These are phyloP conservation scores for Jacaranda copaia DNA, from an alignment of 257 asterid species.

Conservation along the genomic window DNA sequence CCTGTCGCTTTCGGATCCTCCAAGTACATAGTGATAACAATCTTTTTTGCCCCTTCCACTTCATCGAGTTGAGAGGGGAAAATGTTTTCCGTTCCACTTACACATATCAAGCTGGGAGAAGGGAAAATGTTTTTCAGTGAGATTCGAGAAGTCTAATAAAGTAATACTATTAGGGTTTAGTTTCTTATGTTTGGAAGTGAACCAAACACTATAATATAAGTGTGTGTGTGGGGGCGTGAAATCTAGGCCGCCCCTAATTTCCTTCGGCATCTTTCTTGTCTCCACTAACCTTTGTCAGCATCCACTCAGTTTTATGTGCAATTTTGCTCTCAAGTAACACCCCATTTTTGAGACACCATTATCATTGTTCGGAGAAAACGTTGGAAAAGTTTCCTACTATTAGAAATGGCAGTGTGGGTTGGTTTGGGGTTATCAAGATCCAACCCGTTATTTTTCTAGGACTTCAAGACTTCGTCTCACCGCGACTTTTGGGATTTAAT, in stretches of 20 bases:
- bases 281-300: slow-evolving; percentile 67
- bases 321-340: slow-evolving; percentile 25
- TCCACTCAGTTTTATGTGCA: slow-evolving; percentile 34
- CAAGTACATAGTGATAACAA: slow-evolving; percentile 46
- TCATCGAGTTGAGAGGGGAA: slow-evolving; percentile 5
- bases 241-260: slow-evolving; percentile 67
- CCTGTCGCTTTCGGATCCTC: slow-evolving; percentile 57
- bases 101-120: neutral
- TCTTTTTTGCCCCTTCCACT: neutral
- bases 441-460: too few relatives aligned
- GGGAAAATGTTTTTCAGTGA: slow-evolving; percentile 68
- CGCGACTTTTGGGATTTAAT: too few relatives aligned
- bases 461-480: too few relatives aligned
- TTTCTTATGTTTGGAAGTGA: slow-evolving; percentile 24
- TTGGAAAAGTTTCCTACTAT: too few relatives aligned
- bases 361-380: slow-evolving; percentile 30
- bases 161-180: neutral
- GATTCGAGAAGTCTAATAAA: slow-evolving; percentile 48
- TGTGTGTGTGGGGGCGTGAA: slow-evolving; percentile 50
- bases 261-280: slow-evolving; percentile 66
- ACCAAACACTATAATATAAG: neutral
- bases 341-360: slow-evolving; percentile 55
- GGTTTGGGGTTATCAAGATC: too few relatives aligned
- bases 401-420: too few relatives aligned
- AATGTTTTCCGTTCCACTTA: slow-evolving; percentile 15